phyloP scores from a whole-genome alignment of 2,329 filamentous ascomycete genomes.

The Arthrinium phaeospermum region DNA sequence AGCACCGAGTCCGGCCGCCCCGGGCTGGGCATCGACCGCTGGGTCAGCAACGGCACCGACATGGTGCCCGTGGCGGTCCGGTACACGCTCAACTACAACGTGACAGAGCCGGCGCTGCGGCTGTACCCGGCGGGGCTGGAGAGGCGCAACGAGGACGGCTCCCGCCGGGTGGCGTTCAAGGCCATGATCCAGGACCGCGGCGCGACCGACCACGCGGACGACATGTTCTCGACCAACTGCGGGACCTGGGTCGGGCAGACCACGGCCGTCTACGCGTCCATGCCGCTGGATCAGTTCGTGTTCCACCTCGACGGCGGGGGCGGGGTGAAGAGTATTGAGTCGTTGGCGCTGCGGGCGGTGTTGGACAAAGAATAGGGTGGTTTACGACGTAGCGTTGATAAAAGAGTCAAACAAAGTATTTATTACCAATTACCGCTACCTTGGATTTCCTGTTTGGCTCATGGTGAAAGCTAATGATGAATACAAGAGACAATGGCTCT shows the following conservation, averaged over 20 bases:
- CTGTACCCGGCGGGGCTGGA: slow-evolving; percentile 36
- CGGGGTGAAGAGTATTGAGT: slow-evolving; percentile 31
- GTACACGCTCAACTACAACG: slow-evolving; percentile 34
- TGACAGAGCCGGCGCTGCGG: slow-evolving; percentile 27
- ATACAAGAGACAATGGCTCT: too few relatives aligned
- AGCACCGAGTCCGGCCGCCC: slow-evolving; percentile 31
- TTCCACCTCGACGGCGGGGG: slow-evolving; percentile 32
- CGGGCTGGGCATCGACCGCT: slow-evolving; percentile 33
- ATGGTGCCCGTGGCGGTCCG: slow-evolving; percentile 29
- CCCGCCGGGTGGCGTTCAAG: slow-evolving; percentile 32
- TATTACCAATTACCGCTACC: too few relatives aligned
- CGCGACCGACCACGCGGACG: slow-evolving; percentile 25
- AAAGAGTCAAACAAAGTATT: too few relatives aligned
- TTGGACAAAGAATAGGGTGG: slow-evolving; percentile 24
- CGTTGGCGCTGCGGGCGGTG: slow-evolving; percentile 33
- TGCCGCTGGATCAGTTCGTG: slow-evolving; percentile 39
- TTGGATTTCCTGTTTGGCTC: too few relatives aligned
- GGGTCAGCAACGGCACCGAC: slow-evolving; percentile 38
- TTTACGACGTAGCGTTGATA: background rate
- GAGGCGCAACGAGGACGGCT: slow-evolving; percentile 26
- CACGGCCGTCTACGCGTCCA: slow-evolving; percentile 34
- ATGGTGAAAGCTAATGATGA: too few relatives aligned
- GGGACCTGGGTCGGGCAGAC: slow-evolving; percentile 38
- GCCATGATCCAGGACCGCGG: slow-evolving; percentile 36
- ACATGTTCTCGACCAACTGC: slow-evolving; percentile 39